A percentile compares a stretch with the other conserved stretches of the same genome.
Conservation (phyloP, 345 rosid species). For the Hibiscus trionum region DNA sequence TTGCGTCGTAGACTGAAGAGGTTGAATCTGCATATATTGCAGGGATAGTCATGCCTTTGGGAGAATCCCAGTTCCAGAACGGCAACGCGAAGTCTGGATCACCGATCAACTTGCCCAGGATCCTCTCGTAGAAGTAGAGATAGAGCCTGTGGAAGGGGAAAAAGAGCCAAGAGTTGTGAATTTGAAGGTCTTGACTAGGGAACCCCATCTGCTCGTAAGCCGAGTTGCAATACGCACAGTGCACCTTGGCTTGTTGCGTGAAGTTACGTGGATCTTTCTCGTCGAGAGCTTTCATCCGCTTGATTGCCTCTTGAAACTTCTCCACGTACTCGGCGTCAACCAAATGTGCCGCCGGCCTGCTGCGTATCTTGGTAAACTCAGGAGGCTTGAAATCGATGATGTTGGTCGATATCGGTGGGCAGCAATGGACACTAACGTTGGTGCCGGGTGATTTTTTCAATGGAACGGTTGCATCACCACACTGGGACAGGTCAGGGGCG, state of each 20-base stretch:
- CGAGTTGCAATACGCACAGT: slow-evolving; percentile 54
- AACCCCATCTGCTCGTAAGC: slow-evolving; percentile 18
- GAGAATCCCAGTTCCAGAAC: slow-evolving; percentile 57
- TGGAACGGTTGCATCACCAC: slow-evolving; percentile 29
- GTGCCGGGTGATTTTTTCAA: background rate
- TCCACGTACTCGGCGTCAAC: slow-evolving; percentile 26
- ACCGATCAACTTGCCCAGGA: slow-evolving; percentile 39
- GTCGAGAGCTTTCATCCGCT: slow-evolving; percentile 46
- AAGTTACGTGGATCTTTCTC: slow-evolving; percentile 48
- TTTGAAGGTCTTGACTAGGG: slow-evolving; percentile 24
- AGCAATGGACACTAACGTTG: slow-evolving; percentile 23
- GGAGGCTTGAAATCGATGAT: slow-evolving; percentile 35
- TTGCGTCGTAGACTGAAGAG: slow-evolving; percentile 26
- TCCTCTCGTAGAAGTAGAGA: slow-evolving; percentile 26
- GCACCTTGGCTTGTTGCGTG: slow-evolving; percentile 43
- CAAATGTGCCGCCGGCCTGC: slow-evolving; percentile 40
- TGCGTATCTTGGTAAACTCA: slow-evolving; percentile 12
- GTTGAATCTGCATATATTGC: slow-evolving; percentile 19
- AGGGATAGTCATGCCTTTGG: slow-evolving; percentile 47
- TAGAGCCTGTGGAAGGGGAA: slow-evolving; percentile 50
- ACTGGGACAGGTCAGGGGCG: slow-evolving; percentile 30
- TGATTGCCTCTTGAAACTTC: slow-evolving; percentile 31
- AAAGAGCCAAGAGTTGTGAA: slow-evolving; percentile 51
- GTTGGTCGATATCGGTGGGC: slow-evolving; percentile 38
- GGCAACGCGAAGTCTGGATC: slow-evolving; percentile 51